phyloP scores from a whole-genome alignment of 1,284 basidiomycete species.

The Sparassis latifolia region DNA sequence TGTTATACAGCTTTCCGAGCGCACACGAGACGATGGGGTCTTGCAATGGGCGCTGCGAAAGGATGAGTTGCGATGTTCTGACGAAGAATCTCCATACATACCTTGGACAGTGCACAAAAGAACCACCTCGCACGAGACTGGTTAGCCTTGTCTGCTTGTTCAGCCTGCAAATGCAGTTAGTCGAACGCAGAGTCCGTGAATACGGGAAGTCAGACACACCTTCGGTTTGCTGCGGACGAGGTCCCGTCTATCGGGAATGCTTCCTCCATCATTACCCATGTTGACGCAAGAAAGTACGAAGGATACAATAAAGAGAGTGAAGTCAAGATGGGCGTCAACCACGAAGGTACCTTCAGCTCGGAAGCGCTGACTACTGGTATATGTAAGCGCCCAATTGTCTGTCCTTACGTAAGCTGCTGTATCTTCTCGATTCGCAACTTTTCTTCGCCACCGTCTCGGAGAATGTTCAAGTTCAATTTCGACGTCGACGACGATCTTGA shows the following conservation, averaged over 20 bases:
- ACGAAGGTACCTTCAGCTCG: conserved; percentile 12
- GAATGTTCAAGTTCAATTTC: conserved; percentile 56
- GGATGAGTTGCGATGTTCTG: not conserved
- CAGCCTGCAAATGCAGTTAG: conserved; percentile 39
- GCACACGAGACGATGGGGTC: conserved; percentile 86
- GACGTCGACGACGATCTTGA: conserved; percentile 33
- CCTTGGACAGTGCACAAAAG: conserved; percentile 90
- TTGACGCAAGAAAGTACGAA: not conserved
- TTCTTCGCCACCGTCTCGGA: not conserved
- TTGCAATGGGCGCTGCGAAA: conserved; percentile 63
- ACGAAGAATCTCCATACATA: conserved; percentile 27
- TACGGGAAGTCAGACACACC: conserved; percentile 27
- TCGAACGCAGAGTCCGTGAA: not conserved
- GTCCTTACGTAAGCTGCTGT: too few species aligned
- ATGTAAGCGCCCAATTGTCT: too few species aligned
- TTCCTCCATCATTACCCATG: conserved; percentile 86
- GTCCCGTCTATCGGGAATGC: conserved; percentile 79
- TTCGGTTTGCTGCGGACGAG: conserved; percentile 72
- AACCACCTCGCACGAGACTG: conserved; percentile 84
- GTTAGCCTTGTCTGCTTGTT: conserved; percentile 82
- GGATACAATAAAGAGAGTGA: conserved; percentile 38
- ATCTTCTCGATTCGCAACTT: too few species aligned
- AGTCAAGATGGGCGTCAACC: conserved; percentile 47
- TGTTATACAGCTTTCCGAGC: conserved; percentile 91
- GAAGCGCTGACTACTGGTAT: too few species aligned